phyloP scores from a whole-genome alignment of 345 rosid genomes.

The Gossypioides kirkii region DNA sequence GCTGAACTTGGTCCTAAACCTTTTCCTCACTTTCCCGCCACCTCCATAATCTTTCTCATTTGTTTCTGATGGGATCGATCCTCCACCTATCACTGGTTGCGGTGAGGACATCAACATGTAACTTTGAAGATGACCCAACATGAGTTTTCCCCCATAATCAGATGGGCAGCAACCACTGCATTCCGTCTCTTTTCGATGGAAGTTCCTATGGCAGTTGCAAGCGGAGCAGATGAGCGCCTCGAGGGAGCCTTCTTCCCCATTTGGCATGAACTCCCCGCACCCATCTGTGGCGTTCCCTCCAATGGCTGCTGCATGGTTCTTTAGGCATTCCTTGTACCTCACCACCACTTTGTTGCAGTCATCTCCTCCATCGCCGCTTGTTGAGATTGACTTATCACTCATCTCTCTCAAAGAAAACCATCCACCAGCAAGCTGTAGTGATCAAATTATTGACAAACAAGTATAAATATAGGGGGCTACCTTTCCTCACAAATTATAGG shows the following conservation, averaged over 20 bases:
- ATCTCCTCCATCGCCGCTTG: constrained; percentile 5
- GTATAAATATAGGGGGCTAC: not conserved
- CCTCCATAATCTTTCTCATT: constrained; percentile 49
- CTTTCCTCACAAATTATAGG: not conserved
- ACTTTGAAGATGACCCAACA: constrained; percentile 28
- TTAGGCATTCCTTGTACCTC: constrained; percentile 71
- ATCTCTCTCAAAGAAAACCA: not conserved
- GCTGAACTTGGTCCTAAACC: constrained; percentile 78
- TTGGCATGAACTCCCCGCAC: constrained; percentile 95
- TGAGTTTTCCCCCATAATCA: constrained; percentile 28
- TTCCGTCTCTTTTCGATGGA: constrained; percentile 74
- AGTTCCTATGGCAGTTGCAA: constrained; percentile 86
- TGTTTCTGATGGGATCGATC: constrained; percentile 44
- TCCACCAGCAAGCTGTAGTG: too few relatives aligned
- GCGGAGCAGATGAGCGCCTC: constrained; percentile 86
- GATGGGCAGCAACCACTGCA: constrained; percentile 28
- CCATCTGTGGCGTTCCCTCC: constrained; percentile 91
- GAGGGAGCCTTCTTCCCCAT: constrained; percentile 75
- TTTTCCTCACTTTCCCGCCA: constrained; percentile 47
- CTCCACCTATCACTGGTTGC: constrained; percentile 45
- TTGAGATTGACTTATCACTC: not conserved
- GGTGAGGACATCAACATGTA: constrained; percentile 19
- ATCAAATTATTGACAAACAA: not conserved
- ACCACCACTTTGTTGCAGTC: constrained; percentile 32
- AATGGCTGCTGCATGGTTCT: constrained; percentile 88